Base-by-base conservation (phyloP, 108 stramenopile species). In the Epithemia pelagica region DNA sequence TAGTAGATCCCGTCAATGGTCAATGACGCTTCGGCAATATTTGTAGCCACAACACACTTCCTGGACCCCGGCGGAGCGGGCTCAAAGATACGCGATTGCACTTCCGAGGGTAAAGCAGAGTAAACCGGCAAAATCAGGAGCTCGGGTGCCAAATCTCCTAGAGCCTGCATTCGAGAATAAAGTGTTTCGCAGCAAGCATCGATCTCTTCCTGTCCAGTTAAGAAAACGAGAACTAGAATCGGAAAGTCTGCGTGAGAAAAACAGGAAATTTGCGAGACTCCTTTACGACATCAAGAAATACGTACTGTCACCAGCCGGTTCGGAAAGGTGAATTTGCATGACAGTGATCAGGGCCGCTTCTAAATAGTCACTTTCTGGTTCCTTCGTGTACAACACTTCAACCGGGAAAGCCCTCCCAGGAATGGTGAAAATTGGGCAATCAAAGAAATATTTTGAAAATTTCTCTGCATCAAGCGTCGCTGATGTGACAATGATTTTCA, bases 1-100 rank as follows among this genome's bases (percentile, higher is more conserved):
- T 99, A 99, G 77, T 96, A 97, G 64, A 99, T 97, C 2, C 99
- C 99, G 77, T 99, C 99, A 71, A 99, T 97, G 29, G 99, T 99
- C 62, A 99, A 71, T 5, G 96, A 97, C 8, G 99, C 97, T 76
- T 99, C 99, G 23, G 99, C 99, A 71, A 99, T 99, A 68, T 99
- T 99, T 22, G 97, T 99, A 22, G 99, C 97, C 10, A 99, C 94
- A 0, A 99, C 84, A 63, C 89, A 91, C 74, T 98, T 99, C 32
- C 99, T 88, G 2, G 95, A 65, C 24, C 97, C 96, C 19, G 78
- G 64, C 5, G 99, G 99, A 37, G 98, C 96, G 3, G 96, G 96
- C 67, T 99, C 98, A 76, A 99, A 99, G 65, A 99, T 99, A 25
- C 97, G 86, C 20, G 94, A 95, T 73, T 99, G 98, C 95, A 99